A percentile compares a stretch with the other conserved stretches of the same genome.
These are phyloP conservation scores for Daldinia loculata DNA, from an alignment of 495 filamentous ascomycete species.

Conservation along the genomic window DNA sequence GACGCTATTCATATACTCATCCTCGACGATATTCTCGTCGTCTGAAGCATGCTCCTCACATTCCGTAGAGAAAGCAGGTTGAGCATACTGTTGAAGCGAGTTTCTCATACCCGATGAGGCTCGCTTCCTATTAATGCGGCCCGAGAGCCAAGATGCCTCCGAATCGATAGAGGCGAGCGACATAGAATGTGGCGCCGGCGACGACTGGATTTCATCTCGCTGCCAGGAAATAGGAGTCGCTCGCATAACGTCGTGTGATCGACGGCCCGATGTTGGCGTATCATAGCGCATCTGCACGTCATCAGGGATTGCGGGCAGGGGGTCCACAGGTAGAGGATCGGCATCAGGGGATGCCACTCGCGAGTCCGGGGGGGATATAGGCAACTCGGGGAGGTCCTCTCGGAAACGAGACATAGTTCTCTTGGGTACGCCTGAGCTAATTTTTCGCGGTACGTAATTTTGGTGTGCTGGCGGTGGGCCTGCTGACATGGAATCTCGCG, in stretches of 20 bases:
- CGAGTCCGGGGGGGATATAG: slow-evolving; percentile 82
- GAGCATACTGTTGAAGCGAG: slow-evolving; percentile 45
- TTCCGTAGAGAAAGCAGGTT: slow-evolving; percentile 48
- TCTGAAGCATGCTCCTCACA: slow-evolving; percentile 50
- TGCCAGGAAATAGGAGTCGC: slow-evolving; percentile 55
- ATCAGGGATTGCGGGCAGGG: slow-evolving; percentile 41
- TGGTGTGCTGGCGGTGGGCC: slow-evolving; percentile 48
- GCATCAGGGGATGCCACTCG: slow-evolving; percentile 76
- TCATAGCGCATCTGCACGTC: slow-evolving; percentile 53
- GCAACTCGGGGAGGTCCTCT: slow-evolving; percentile 89
- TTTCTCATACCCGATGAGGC: slow-evolving; percentile 51
- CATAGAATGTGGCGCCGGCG: slow-evolving; percentile 58
- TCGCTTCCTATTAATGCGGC: slow-evolving; percentile 56
- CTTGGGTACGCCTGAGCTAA: slow-evolving; percentile 62
- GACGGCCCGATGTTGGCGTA: slow-evolving; percentile 57
- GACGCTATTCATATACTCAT: slow-evolving; percentile 69
- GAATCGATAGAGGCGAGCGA: slow-evolving; percentile 89
- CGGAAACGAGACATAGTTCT: slow-evolving; percentile 89
- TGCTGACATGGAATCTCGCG: slow-evolving; percentile 74
- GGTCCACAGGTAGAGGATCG: slow-evolving; percentile 52
- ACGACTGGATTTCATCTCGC: slow-evolving; percentile 53
- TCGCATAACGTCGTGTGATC: slow-evolving; percentile 52
- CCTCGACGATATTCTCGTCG: slow-evolving; percentile 69
- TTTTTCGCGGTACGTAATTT: slow-evolving; percentile 46
- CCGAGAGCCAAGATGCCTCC: slow-evolving; percentile 92